These are phyloP conservation scores for Heterobasidion annosum DNA, from an alignment of 1,284 basidiomycete genomes.

Conservation along the genomic window DNA sequence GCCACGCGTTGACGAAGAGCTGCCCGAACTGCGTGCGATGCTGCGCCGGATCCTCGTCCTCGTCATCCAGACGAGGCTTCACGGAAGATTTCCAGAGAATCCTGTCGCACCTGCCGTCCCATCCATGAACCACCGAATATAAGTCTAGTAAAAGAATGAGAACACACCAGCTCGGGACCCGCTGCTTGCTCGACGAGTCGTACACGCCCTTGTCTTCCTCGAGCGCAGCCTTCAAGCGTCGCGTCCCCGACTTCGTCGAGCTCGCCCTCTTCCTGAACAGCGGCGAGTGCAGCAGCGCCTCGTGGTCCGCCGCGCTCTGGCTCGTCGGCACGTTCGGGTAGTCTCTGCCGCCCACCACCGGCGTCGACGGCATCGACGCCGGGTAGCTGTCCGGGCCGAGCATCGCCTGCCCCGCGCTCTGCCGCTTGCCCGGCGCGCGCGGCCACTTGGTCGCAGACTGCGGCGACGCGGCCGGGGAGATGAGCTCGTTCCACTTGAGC, in stretches of 20 bases:
- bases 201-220: conserved; percentile 53
- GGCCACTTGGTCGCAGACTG: conserved; percentile 4
- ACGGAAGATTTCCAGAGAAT: conserved; percentile 73
- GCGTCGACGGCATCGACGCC: conserved; percentile 7
- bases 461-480: conserved; percentile 28
- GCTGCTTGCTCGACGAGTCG: conserved; percentile 69
- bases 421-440: not conserved
- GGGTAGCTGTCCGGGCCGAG: conserved; percentile 10
- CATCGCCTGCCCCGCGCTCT: not conserved
- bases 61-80: conserved; percentile 26
- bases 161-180: conserved; percentile 73
- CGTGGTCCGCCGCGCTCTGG: conserved; percentile 1
- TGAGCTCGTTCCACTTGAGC: conserved; percentile 43
- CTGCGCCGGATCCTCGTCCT: conserved; percentile 20
- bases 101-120: conserved; percentile 56
- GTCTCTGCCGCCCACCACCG: conserved; percentile 12
- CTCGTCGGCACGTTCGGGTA: conserved; percentile 4
- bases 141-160: not conserved
- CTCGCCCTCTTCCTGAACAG: conserved; percentile 11
- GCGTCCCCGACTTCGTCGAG: conserved; percentile 23
- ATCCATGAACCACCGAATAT: not conserved
- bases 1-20: conserved; percentile 45
- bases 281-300: not conserved
- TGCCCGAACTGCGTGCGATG: conserved; percentile 40
- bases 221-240: conserved; percentile 24